Conservation (phyloP, 2,329 filamentous ascomycete genomes). For the Sporothrix luriei region DNA sequence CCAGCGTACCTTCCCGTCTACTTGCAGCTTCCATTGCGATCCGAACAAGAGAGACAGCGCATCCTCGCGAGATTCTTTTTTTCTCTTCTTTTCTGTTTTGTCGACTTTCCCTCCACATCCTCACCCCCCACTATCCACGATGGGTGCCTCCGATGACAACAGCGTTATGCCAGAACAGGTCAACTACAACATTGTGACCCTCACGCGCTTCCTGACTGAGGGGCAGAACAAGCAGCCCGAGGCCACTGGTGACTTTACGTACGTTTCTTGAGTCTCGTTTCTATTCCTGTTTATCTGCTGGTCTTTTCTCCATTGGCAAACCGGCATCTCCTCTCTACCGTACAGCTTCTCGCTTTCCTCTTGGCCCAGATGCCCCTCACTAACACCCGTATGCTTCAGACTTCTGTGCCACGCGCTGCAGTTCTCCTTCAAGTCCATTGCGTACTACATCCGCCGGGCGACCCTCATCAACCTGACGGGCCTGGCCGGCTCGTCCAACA, state of each 20-base stretch:
- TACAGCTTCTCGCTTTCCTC: neutral
- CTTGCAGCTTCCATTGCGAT: neutral
- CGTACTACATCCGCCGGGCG: conserved; percentile 97
- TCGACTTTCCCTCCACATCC: conserved; percentile 26
- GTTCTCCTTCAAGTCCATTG: conserved; percentile 99
- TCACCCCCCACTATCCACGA: conserved; percentile 33
- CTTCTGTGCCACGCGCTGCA: conserved; percentile 96
- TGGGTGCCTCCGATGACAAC: conserved; percentile 44
- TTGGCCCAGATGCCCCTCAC: neutral
- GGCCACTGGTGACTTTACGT: conserved; percentile 97
- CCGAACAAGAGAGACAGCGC: conserved; percentile 3
- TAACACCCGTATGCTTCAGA: conserved; percentile 50
- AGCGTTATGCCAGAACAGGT: conserved; percentile 70
- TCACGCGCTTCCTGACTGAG: conserved; percentile 94
- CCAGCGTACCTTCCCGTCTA: neutral
- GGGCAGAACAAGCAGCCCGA: conserved; percentile 92
- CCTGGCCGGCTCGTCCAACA: conserved; percentile 91
- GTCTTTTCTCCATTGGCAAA: neutral
- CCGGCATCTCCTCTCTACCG: neutral
- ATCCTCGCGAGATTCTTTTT: conserved; percentile 4
- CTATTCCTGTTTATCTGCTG: conserved; percentile 51
- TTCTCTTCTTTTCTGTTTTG: neutral
- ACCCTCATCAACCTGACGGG: conserved; percentile 94
- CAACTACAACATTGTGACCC: conserved; percentile 94
- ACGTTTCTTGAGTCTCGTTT: neutral